Base-by-base conservation (phyloP, 2,329 filamentous ascomycete species). In the Colletotrichum destructivum region DNA sequence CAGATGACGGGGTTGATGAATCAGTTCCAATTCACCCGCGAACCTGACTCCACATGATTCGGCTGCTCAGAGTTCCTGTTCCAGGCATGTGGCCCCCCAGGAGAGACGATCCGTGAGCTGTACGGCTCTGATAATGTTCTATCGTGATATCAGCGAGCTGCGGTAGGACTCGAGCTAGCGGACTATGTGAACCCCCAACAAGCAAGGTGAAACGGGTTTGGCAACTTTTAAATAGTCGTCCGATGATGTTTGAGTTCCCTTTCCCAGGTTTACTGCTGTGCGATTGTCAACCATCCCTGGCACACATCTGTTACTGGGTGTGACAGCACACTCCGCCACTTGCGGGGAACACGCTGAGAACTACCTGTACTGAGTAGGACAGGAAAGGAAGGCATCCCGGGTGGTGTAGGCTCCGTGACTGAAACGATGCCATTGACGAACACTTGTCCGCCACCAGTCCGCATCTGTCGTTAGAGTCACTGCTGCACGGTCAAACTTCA, bases 41-140 rank as follows among this genome's bases (percentile, higher is more conserved):
- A 68, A 54, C 52, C 69, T 60, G 65, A 69, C 59, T 63, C 59
- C 55, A 59, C 26, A 57, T 26, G 46, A 63, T 54, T 44, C 64
- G 69, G 64, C 57, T 59, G 66, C 40, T 42, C 64, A 69, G 60
- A 71, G 63, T 69, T 71, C 69, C 64, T 71, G 64, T 71, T 71
- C 64, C 69, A 69, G 64, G 46, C 69, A 35, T 59, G 52, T 35
- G 46, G 69, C 9, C 52, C 52, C 52, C 26, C n/a, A 54, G 38
- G 54, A 31, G 59, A 62, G 69, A 71, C 52, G 69, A 60, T 47
- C 59, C 46, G 46, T 40, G 64, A 38, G 13, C 42, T 51, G n/a
- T 3, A 13, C n/a, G 15, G 6, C 21, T 6, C 4, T 8, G 63
- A 62, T 71, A 56, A n/a, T 12, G n/a, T 6, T 2, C 16, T 71